Evolutionary conservation across 2,329 filamentous ascomycete genomes (phyloP).

Genomic region (Verticillium klebahnii): DNA sequence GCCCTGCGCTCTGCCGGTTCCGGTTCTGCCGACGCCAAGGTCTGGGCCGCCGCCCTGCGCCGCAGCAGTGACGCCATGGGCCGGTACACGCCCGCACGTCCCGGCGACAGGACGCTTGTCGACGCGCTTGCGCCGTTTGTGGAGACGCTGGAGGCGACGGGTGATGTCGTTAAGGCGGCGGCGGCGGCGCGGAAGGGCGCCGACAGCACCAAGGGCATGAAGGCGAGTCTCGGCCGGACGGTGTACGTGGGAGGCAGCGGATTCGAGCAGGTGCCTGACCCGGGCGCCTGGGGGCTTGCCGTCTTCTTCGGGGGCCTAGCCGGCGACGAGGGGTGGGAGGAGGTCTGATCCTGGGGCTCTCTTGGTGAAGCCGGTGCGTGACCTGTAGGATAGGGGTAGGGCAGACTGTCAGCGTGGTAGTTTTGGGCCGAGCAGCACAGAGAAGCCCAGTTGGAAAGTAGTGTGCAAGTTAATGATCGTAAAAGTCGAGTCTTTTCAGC

Average conservation of each 20-base stretch:
- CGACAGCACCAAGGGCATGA: slow-evolving; percentile 86
- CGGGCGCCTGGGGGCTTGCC: slow-evolving; percentile 70
- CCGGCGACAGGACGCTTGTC: slow-evolving; percentile 3
- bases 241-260: slow-evolving; percentile 69
- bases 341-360: slow-evolving; percentile 13
- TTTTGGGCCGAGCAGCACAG: neutral
- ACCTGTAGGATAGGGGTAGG: neutral
- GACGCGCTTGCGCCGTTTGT: slow-evolving; percentile 76
- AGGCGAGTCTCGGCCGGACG: slow-evolving; percentile 76
- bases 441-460: neutral
- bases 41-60: slow-evolving; percentile 5
- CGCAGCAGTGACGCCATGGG: slow-evolving; percentile 63
- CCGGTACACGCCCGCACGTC: slow-evolving; percentile 2
- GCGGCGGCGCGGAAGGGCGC: slow-evolving; percentile 71
- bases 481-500: neutral
- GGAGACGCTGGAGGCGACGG: slow-evolving; percentile 59
- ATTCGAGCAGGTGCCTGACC: slow-evolving; percentile 47
- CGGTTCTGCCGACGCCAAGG: slow-evolving; percentile 1
- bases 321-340: slow-evolving; percentile 40
- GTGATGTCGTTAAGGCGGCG: slow-evolving; percentile 67
- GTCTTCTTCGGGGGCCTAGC: slow-evolving; percentile 79
- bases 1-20: neutral
- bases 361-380: neutral
- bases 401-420: neutral
- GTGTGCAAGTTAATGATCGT: neutral